Conservation (phyloP, 352 stramenopile genomes). For the Phytophthora crassamura region DNA sequence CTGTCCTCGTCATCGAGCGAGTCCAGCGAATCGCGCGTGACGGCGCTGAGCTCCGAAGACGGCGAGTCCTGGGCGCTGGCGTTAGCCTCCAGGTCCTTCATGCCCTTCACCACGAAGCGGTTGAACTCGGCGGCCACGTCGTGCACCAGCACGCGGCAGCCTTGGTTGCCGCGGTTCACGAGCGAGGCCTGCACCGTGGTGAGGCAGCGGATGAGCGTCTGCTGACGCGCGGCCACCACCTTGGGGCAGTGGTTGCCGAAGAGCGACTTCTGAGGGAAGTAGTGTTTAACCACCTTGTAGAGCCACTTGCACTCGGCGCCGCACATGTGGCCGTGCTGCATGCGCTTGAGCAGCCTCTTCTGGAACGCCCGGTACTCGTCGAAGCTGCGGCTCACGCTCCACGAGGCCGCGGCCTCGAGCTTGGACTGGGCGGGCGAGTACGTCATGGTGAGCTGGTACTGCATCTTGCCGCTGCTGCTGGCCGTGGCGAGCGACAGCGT, state of each 20-base stretch:
- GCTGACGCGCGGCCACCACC: constrained; percentile 38
- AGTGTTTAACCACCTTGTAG: constrained; percentile 65
- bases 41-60: constrained; percentile 38
- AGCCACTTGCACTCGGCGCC: constrained; percentile 71
- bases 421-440: constrained; percentile 35
- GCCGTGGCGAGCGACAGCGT: constrained; percentile 33
- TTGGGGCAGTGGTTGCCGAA: constrained; percentile 47
- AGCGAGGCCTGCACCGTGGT: constrained; percentile 46
- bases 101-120: constrained; percentile 41
- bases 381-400: constrained; percentile 44
- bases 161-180: constrained; percentile 47
- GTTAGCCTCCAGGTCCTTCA: constrained; percentile 40
- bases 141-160: constrained; percentile 39
- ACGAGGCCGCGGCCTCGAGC: constrained; percentile 32
- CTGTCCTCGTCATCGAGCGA: constrained; percentile 27
- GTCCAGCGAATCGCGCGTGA: constrained; percentile 35
- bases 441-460: constrained; percentile 46
- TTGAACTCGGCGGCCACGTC: constrained; percentile 46
- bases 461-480: constrained; percentile 25
- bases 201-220: constrained; percentile 48
- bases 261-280: constrained; percentile 62
- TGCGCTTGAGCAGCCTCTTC: constrained; percentile 47
- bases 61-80: constrained; percentile 25
- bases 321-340: constrained; percentile 66
- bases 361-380: constrained; percentile 61